phyloP scores from a whole-genome alignment of 2,329 filamentous ascomycete species.

The Microthyrium microscopicum region DNA sequence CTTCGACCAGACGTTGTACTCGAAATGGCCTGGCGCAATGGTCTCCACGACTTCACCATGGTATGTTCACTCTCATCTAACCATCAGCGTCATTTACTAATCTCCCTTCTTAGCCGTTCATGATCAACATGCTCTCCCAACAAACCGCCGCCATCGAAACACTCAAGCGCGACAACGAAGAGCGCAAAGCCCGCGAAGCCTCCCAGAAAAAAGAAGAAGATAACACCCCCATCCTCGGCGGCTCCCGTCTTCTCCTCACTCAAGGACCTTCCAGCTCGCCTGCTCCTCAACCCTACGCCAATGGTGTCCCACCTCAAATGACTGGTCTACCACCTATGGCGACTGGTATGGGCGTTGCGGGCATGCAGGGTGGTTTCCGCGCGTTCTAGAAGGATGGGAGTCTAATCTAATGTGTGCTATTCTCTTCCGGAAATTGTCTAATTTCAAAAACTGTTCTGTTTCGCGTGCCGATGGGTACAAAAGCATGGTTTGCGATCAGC shows the following conservation, averaged over 20 bases:
- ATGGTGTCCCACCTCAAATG: conserved; percentile 76
- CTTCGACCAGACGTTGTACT: conserved; percentile 84
- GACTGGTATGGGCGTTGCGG: too few relatives aligned
- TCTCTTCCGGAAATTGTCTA: too few relatives aligned
- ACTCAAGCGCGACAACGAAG: conserved; percentile 92
- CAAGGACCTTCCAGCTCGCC: conserved; percentile 47
- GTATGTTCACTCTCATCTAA: conserved; percentile 14
- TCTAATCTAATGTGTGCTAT: too few relatives aligned
- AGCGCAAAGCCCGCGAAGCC: conserved; percentile 56
- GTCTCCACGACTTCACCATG: conserved; percentile 94
- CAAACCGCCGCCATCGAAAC: conserved; percentile 71
- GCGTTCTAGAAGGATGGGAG: conserved; percentile 7
- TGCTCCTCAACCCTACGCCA: conserved; percentile 57
- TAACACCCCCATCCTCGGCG: conserved; percentile 82
- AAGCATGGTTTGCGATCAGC: too few relatives aligned
- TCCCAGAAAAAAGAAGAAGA: conserved; percentile 82
- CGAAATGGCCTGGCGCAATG: conserved; percentile 93
- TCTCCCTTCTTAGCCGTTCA: conserved; percentile 47
- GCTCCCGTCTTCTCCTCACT: conserved; percentile 83
- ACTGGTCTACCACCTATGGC: too few relatives aligned
- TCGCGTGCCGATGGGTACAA: too few relatives aligned
- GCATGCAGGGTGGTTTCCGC: too few relatives aligned
- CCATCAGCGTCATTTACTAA: background rate
- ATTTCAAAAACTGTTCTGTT: too few relatives aligned
- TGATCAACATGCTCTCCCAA: conserved; percentile 95